phyloP scores from a whole-genome alignment of 2,329 filamentous ascomycete genomes.

The Sarocladium kiliense region DNA sequence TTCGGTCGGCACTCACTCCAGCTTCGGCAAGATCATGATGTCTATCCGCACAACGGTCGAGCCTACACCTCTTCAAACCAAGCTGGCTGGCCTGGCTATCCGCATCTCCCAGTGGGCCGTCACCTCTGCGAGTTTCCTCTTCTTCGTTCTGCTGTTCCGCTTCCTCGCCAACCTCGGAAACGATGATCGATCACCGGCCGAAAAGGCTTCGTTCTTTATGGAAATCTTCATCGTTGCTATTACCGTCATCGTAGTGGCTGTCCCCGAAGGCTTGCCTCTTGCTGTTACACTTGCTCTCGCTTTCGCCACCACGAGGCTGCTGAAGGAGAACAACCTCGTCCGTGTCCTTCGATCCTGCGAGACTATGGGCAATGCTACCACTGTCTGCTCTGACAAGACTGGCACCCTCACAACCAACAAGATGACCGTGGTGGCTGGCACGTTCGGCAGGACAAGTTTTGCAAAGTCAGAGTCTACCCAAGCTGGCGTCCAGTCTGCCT shows the following conservation, averaged over 20 bases:
- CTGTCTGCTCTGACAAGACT: slow-evolving; percentile 65
- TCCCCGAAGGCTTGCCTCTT: slow-evolving; percentile 56
- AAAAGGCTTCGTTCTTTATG: slow-evolving; percentile 46
- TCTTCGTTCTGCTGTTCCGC: slow-evolving; percentile 34
- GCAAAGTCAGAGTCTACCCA: slow-evolving; percentile 21
- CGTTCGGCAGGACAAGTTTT: slow-evolving; percentile 46
- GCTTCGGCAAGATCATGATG: slow-evolving; percentile 73
- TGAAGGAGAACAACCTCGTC: slow-evolving; percentile 66
- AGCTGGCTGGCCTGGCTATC: slow-evolving; percentile 2
- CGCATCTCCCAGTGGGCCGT: slow-evolving; percentile 5
- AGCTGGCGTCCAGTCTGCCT: slow-evolving; percentile 13
- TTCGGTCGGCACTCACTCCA: slow-evolving; percentile 67
- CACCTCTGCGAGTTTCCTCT: slow-evolving; percentile 28
- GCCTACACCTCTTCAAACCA: slow-evolving; percentile 52
- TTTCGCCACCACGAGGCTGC: slow-evolving; percentile 64
- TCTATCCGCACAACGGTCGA: slow-evolving; percentile 71
- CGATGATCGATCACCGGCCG: slow-evolving; percentile 23
- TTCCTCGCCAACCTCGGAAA: slow-evolving; percentile 41
- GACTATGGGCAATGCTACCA: slow-evolving; percentile 68
- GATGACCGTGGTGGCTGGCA: slow-evolving; percentile 69
- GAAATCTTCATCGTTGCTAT: slow-evolving; percentile 49
- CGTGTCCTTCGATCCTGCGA: slow-evolving; percentile 64
- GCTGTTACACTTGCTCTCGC: slow-evolving; percentile 63
- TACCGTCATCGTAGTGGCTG: slow-evolving; percentile 54
- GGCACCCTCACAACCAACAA: slow-evolving; percentile 53